Base-by-base conservation (phyloP, 108 stramenopile genomes). In the Nitzschia inconspicua region DNA sequence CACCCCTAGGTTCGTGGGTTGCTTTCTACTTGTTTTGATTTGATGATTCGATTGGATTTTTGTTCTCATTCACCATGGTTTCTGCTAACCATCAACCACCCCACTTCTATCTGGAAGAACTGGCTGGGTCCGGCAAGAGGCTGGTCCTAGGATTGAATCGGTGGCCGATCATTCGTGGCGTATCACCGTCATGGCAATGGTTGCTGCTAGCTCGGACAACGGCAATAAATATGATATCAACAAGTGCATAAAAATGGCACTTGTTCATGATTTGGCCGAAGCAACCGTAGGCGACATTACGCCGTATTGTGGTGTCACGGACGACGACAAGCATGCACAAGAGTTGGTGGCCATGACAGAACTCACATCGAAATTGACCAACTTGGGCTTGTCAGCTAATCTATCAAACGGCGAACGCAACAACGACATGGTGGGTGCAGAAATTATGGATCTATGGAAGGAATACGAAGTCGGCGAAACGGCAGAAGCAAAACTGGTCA, bases 241-340 rank as follows among this genome's bases (percentile, higher is more conserved):
- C 57, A 72, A 67, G 47, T 84, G 84, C 29, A 64, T 89, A 8
- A 60, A 59, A 51, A 72, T 93, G 64, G 86, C 86, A n/a, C 25
- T 93, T 44, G 77, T 83, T 11, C 91, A 93, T 62, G 91, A 93
- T 74, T 57, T 93, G 52, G 79, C 83, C 10, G 91, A 93, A 72
- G 72, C 85, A 8, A 68, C 74, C 50, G 91, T 82, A 3, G 88
- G 91, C 8, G 91, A 93, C 50, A 87, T 93, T 46, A 86, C 91
- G 20, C 91, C 91, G 11, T 66, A 76, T 66, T 87, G 87, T 65
- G 75, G 56, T 10, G 80, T 79, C 1, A 56, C 70, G 23, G 80
- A 81, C 20, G 37, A 48, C 3, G 73, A 77, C 27, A 89, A 89
- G 72, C 64, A 86, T 58, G 63, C 66, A 20, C 18, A 41, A 50